Percentiles rank a stretch among this genome's conserved stretches.
phyloP scores from a whole-genome alignment of 2,329 filamentous ascomycete genomes.

The Penicillium verrucosum region DNA sequence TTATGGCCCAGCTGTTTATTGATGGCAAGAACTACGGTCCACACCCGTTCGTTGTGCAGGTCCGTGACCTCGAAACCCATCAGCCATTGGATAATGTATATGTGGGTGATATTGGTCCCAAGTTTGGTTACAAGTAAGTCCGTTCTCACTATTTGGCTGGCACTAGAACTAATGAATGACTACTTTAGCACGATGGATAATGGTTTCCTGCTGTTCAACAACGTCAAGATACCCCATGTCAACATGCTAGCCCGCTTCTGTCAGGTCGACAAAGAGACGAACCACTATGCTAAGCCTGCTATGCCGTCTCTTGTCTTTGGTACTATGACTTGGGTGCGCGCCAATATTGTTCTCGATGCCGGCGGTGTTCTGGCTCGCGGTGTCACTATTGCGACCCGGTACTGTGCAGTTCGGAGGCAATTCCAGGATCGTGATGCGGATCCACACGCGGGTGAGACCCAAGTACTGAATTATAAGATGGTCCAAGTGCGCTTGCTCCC shows the following conservation, averaged over 20 bases:
- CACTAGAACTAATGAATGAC: slow-evolving; percentile 4
- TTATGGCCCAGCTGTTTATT: slow-evolving; percentile 73
- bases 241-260: slow-evolving; percentile 73
- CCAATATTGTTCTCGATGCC: slow-evolving; percentile 69
- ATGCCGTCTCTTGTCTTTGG: slow-evolving; percentile 69
- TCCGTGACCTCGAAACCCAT: slow-evolving; percentile 68
- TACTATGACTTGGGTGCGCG: slow-evolving; percentile 72
- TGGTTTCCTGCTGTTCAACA: slow-evolving; percentile 73
- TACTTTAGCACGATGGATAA: slow-evolving; percentile 68
- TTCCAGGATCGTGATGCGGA: slow-evolving; percentile 71
- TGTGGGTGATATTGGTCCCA: slow-evolving; percentile 77
- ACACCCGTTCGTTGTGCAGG: slow-evolving; percentile 74
- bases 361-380: slow-evolving; percentile 69
- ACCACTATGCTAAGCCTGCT: slow-evolving; percentile 64
- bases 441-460: slow-evolving; percentile 62
- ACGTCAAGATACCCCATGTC: slow-evolving; percentile 70
- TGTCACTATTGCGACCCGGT: slow-evolving; percentile 73
- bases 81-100: slow-evolving; percentile 66
- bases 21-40: slow-evolving; percentile 67
- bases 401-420: slow-evolving; percentile 70
- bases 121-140: slow-evolving; percentile 67
- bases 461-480: slow-evolving; percentile 78
- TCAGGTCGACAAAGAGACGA: slow-evolving; percentile 63
- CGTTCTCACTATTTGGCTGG: not conserved
- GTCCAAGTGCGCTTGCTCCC: slow-evolving; percentile 72